These are phyloP conservation scores for Bipolaris sorokiniana DNA, from an alignment of 2,329 filamentous ascomycete genomes.

Conservation along the genomic window DNA sequence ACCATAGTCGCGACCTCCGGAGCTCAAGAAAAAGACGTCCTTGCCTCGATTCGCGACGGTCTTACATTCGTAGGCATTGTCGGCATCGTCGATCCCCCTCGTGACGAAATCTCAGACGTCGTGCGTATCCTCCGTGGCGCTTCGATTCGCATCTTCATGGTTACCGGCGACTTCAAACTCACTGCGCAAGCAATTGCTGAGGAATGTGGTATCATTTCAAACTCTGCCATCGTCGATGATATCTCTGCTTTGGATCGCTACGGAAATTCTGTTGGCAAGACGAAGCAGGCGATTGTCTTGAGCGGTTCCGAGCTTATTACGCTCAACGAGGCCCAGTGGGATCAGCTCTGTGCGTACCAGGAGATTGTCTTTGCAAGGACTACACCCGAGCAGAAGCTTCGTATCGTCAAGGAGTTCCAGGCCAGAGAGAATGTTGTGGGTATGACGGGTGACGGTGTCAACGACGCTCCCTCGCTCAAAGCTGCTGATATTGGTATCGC, in stretches of 20 bases:
- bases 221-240: slow-evolving; percentile 58
- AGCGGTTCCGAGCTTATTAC: slow-evolving; percentile 62
- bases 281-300: slow-evolving; percentile 40
- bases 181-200: slow-evolving; percentile 75
- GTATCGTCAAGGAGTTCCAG: slow-evolving; percentile 79
- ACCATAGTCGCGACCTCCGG: slow-evolving; percentile 52
- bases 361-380: slow-evolving; percentile 77
- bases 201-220: slow-evolving; percentile 73
- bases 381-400: slow-evolving; percentile 78
- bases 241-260: slow-evolving; percentile 57
- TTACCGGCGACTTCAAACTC: slow-evolving; percentile 78
- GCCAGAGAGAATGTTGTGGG: slow-evolving; percentile 63
- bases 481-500: slow-evolving; percentile 66
- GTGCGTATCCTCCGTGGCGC: slow-evolving; percentile 69
- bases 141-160: slow-evolving; percentile 80
- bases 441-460: slow-evolving; percentile 57
- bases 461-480: slow-evolving; percentile 61
- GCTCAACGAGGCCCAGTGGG: slow-evolving; percentile 73
- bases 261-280: slow-evolving; percentile 29
- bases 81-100: slow-evolving; percentile 65
- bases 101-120: slow-evolving; percentile 65
- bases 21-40: slow-evolving; percentile 64
- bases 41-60: slow-evolving; percentile 57
- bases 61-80: slow-evolving; percentile 63
- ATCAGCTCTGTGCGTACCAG: slow-evolving; percentile 66